Percentiles rank a stretch among this genome's conserved stretches.
Conservation (phyloP, 768 basidiomycete species). For the Vararia minispora region DNA sequence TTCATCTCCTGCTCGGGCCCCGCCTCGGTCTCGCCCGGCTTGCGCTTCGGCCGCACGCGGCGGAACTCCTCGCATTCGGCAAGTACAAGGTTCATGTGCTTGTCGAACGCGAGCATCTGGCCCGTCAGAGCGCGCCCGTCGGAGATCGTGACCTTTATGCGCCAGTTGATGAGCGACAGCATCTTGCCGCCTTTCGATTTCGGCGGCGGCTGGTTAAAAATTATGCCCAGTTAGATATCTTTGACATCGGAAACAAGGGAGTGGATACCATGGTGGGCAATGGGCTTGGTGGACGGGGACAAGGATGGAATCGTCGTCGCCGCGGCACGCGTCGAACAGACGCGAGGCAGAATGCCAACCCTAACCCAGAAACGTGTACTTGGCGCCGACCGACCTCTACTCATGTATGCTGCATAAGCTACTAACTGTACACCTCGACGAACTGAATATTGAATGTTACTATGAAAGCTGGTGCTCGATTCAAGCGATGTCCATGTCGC, state of each 20-base stretch:
- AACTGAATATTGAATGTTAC: too few relatives aligned
- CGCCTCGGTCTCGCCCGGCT: conserved; percentile 62
- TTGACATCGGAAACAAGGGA: neutral
- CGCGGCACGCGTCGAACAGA: too few relatives aligned
- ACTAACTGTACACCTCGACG: too few relatives aligned
- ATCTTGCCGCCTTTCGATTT: conserved; percentile 99
- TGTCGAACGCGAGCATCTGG: conserved; percentile 99
- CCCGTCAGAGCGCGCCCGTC: conserved; percentile 93
- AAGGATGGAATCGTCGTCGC: too few relatives aligned
- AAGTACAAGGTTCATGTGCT: conserved; percentile 98
- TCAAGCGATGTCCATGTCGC: too few relatives aligned
- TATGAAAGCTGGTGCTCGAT: too few relatives aligned
- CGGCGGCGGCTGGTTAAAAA: conserved; percentile 61
- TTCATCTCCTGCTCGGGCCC: conserved; percentile 89
- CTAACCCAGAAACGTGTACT: too few relatives aligned
- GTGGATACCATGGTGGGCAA: conserved; percentile 13
- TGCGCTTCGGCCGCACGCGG: conserved; percentile 86
- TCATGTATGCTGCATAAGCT: too few relatives aligned
- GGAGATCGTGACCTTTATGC: conserved; percentile 93
- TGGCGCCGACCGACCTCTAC: too few relatives aligned
- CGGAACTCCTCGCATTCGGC: conserved; percentile 99
- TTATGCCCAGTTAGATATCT: conserved; percentile 1
- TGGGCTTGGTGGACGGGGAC: neutral
- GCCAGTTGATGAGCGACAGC: conserved; percentile 95
- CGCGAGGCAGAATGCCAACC: too few relatives aligned